Conservation (phyloP, 495 filamentous ascomycete species). For the Xylaria acuta region DNA sequence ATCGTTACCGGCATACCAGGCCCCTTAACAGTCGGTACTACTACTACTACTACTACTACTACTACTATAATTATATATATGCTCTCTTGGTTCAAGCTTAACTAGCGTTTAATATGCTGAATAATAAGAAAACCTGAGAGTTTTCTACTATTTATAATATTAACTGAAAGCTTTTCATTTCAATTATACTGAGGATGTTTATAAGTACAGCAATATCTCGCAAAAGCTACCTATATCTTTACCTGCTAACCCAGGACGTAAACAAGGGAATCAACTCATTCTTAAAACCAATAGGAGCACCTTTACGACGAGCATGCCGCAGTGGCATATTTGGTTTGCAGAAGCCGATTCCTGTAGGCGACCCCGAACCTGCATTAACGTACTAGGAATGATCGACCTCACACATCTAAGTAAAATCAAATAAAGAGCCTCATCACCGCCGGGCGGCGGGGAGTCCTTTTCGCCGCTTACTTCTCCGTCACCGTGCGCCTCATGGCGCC, state of each 20-base stretch:
- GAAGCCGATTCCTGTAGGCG: background rate
- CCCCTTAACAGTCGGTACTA: background rate
- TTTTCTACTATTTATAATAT: no score
- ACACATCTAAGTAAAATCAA: background rate
- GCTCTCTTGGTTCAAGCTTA: background rate
- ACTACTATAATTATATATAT: no score
- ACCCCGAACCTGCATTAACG: background rate
- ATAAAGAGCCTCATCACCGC: constrained; percentile 2
- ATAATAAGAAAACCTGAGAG: no score
- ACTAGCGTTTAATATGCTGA: no score
- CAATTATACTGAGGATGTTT: no score
- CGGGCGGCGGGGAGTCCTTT: background rate
- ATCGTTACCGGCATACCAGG: background rate
- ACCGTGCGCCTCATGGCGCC: background rate
- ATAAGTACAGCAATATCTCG: background rate
- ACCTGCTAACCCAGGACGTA: background rate
- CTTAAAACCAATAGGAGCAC: no score
- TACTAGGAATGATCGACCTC: background rate
- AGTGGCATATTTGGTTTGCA: background rate
- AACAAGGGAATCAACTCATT: background rate
- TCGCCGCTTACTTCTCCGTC: background rate
- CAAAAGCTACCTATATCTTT: background rate
- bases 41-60: no score
- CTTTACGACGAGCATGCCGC: background rate
- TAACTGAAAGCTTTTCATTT: no score